These are phyloP conservation scores for Coemansia javaensis DNA, from an alignment of 192 early-diverging fungal genomes.

Conservation along the genomic window DNA sequence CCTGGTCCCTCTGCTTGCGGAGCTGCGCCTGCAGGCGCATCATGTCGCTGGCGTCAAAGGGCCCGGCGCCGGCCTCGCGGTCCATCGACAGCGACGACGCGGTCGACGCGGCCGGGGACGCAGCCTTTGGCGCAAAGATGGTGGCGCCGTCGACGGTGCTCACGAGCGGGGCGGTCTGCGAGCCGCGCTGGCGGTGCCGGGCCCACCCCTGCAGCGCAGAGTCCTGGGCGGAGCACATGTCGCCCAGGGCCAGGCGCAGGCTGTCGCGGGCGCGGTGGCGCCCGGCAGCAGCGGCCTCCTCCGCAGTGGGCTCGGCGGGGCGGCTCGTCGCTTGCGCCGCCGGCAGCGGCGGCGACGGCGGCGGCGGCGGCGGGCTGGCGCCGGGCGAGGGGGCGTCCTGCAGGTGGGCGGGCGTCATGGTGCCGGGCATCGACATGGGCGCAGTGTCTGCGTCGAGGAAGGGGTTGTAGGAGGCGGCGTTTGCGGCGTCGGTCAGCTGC, in stretches of 20 bases:
- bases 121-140: background rate
- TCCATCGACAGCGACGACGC: slow-evolving; percentile 16
- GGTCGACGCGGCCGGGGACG: slow-evolving; percentile 5
- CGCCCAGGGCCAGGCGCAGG: slow-evolving; percentile 19
- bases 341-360: background rate
- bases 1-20: too few relatives aligned
- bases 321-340: background rate
- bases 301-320: background rate
- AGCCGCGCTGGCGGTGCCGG: slow-evolving; percentile 14
- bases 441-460: slow-evolving; percentile 12
- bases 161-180: slow-evolving; percentile 30
- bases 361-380: slow-evolving; percentile 1
- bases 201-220: slow-evolving; percentile 34
- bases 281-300: background rate
- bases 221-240: too few relatives aligned
- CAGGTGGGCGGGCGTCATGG: slow-evolving; percentile 7
- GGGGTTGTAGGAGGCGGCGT: slow-evolving; percentile 30
- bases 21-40: too few relatives aligned
- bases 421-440: slow-evolving; percentile 12
- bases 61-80: slow-evolving; percentile 8
- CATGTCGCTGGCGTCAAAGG: background rate
- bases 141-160: slow-evolving; percentile 3
- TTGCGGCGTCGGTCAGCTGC: slow-evolving; percentile 65
- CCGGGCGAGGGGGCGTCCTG: background rate
- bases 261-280: slow-evolving; percentile 1